Percentiles rank a stretch among this genome's conserved stretches.
phyloP scores from a whole-genome alignment of 768 basidiomycete species.

The Termitomyces sp. region DNA sequence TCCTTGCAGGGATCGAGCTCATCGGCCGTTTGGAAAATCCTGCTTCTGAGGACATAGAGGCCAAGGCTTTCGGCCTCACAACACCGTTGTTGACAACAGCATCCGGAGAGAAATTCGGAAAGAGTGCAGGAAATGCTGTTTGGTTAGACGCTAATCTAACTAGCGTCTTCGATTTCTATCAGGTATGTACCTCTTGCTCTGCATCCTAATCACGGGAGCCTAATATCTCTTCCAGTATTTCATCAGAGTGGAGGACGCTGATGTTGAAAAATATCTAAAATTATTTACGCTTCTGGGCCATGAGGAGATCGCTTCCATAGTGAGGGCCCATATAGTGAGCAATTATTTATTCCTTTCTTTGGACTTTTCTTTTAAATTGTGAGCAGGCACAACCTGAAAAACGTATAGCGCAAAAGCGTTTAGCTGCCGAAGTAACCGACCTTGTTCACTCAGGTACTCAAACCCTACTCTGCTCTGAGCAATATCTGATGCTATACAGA shows the following conservation, averaged over 20 bases:
- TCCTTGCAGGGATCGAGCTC: conserved; percentile 87
- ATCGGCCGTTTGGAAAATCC: conserved; percentile 51
- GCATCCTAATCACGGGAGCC: neutral
- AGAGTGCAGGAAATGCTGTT: conserved; percentile 92
- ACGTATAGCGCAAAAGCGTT: conserved; percentile 39
- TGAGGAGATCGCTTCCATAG: conserved; percentile 47
- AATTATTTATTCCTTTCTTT: neutral
- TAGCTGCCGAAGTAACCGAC: conserved; percentile 50
- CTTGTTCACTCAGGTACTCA: conserved; percentile 38
- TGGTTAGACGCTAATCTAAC: conserved; percentile 82
- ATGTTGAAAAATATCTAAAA: conserved; percentile 74
- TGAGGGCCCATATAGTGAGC: conserved; percentile 54
- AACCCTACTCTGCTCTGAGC: neutral
- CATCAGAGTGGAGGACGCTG: conserved; percentile 71
- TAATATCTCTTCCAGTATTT: conserved; percentile 63
- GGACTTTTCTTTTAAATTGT: neutral
- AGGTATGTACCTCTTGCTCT: conserved; percentile 40
- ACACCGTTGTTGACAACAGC: conserved; percentile 91
- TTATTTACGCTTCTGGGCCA: conserved; percentile 75
- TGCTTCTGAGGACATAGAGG: conserved; percentile 16
- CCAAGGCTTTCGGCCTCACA: conserved; percentile 72
- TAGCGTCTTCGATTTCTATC: conserved; percentile 90
- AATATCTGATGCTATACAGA: conserved; percentile 20
- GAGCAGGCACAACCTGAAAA: conserved; percentile 34
- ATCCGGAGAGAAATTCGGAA: conserved; percentile 93